Conservation (phyloP, 805 yeast species). For the Saturnispora dispora region DNA sequence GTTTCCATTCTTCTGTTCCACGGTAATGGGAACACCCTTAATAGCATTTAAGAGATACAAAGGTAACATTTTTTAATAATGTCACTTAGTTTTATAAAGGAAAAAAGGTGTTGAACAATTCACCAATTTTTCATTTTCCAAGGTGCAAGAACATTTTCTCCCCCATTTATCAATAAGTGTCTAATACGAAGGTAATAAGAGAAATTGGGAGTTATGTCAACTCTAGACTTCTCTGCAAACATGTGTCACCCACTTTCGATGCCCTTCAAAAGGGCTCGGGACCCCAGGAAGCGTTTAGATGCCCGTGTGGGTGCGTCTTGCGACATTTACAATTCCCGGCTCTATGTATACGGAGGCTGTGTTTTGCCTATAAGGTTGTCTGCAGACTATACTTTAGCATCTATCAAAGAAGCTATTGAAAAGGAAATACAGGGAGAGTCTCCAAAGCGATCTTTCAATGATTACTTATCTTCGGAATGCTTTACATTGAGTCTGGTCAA, state of each 20-base stretch:
- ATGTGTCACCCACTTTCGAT: conserved; percentile 46
- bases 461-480: conserved; percentile 52
- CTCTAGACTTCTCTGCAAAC: conserved; percentile 56
- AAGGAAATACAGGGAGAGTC: conserved; percentile 11
- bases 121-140: neutral
- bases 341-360: conserved; percentile 63
- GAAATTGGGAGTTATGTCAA: conserved; percentile 35
- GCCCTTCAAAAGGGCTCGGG: conserved; percentile 43
- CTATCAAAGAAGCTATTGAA: conserved; percentile 32
- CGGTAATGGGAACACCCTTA: conserved; percentile 76
- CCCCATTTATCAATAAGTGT: neutral
- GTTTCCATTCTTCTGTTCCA: conserved; percentile 89
- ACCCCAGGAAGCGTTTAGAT: conserved; percentile 45
- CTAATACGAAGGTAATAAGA: neutral
- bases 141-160: neutral
- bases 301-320: conserved; percentile 64
- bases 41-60: conserved; percentile 83
- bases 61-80: conserved; percentile 54
- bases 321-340: conserved; percentile 46
- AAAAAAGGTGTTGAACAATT: neutral
- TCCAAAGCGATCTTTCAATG: neutral
- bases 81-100: neutral
- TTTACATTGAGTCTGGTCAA: conserved; percentile 53
- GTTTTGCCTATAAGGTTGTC: conserved; percentile 45
- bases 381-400: conserved; percentile 29